Evolutionary conservation across 1,284 basidiomycete genomes (phyloP).

Genomic region (Melampsora americana): DNA sequence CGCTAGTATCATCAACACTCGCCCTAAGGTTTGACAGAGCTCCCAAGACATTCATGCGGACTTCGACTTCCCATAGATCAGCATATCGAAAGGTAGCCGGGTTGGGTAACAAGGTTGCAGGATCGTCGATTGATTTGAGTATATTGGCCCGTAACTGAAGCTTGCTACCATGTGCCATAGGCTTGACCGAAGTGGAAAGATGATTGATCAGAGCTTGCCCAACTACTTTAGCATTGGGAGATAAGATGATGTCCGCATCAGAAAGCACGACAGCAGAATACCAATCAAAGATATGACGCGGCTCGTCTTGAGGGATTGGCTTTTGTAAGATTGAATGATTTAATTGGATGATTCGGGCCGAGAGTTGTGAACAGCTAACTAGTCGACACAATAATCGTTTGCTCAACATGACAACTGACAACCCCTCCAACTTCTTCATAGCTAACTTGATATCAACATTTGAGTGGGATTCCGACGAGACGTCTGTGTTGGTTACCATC

Average conservation of each 20-base stretch:
- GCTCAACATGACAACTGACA: neutral
- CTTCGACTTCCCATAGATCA: slow-evolving; percentile 7
- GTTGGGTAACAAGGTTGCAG: neutral
- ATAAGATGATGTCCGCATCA: neutral
- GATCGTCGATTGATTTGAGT: neutral
- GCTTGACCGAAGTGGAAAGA: neutral
- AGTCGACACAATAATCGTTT: slow-evolving; percentile 1
- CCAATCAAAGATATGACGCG: neutral
- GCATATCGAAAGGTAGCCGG: neutral
- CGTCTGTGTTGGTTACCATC: neutral
- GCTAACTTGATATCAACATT: neutral
- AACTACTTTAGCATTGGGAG: neutral
- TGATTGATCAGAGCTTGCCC: slow-evolving; percentile 5
- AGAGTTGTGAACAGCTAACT: neutral
- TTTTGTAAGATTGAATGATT: neutral
- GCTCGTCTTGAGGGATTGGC: neutral
- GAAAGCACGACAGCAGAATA: slow-evolving; percentile 6
- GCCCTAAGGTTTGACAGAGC: neutral
- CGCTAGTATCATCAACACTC: neutral
- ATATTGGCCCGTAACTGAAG: neutral
- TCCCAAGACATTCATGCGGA: slow-evolving; percentile 1
- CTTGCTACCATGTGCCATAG: neutral
- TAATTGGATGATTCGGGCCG: neutral
- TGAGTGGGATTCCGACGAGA: neutral
- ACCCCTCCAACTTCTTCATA: slow-evolving; percentile 1